Evolutionary conservation across 2,329 filamentous ascomycete genomes (phyloP).

Genomic region (Fusarium sp.): DNA sequence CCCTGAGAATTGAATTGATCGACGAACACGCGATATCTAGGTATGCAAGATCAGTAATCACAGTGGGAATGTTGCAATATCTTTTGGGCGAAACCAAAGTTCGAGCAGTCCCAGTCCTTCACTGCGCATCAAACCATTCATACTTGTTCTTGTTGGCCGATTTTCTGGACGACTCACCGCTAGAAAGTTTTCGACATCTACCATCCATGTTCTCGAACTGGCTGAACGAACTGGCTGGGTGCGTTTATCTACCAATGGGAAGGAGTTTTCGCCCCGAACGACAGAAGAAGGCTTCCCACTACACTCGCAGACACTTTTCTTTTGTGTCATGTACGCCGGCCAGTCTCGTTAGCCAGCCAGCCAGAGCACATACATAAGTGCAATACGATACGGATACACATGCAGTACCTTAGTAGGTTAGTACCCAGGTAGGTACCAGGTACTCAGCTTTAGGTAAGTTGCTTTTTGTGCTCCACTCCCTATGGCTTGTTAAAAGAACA

Average conservation of each 20-base stretch:
- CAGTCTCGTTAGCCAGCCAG: constrained; percentile 7
- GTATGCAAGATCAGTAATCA: background rate
- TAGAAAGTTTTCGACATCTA: constrained; percentile 11
- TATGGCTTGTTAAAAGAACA: background rate
- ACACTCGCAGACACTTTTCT: constrained; percentile 15
- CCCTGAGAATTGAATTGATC: constrained; percentile 6
- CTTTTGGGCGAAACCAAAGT: background rate
- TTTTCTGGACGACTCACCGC: constrained; percentile 30
- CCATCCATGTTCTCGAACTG: background rate
- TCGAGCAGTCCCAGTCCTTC: background rate
- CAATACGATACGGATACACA: background rate
- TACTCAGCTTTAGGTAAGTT: constrained; percentile 13
- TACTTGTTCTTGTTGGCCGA: background rate
- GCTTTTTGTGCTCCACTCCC: constrained; percentile 14
- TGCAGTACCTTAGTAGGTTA: background rate
- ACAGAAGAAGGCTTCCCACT: constrained; percentile 21
- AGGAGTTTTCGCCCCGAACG: background rate
- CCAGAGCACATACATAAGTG: background rate
- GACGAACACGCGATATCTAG: background rate
- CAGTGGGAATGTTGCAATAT: background rate
- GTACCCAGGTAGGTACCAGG: too few species aligned
- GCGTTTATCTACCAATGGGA: background rate
- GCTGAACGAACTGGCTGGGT: background rate
- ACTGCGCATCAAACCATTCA: background rate
- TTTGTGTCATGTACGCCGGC: constrained; percentile 21